Evolutionary conservation across 805 yeast species (phyloP).

Genomic region (Candida michaelii): DNA sequence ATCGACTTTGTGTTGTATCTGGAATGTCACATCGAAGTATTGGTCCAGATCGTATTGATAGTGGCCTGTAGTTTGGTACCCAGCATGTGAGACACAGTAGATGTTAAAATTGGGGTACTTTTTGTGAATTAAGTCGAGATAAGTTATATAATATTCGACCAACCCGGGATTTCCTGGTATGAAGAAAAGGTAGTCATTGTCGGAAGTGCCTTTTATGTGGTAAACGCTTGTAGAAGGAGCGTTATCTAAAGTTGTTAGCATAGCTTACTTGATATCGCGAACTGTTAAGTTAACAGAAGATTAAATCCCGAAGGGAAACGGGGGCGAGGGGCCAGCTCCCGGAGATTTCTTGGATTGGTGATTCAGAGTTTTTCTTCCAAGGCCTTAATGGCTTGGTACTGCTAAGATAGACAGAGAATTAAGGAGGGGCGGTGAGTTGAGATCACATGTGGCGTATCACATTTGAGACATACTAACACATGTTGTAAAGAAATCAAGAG

Average conservation of each 20-base stretch:
- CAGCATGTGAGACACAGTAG: constrained; percentile 65
- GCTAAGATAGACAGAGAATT: no score
- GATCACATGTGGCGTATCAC: no score
- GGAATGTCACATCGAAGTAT: constrained; percentile 48
- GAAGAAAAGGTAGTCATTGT: constrained; percentile 36
- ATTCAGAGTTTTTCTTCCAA: no score
- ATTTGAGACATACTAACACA: no score
- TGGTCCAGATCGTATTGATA: constrained; percentile 19
- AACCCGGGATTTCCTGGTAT: constrained; percentile 83
- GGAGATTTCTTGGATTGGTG: no score
- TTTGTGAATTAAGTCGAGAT: constrained; percentile 44
- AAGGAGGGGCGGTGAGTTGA: no score
- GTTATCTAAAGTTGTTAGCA: constrained; percentile 14
- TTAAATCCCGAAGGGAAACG: no score
- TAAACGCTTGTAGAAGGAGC: constrained; percentile 32
- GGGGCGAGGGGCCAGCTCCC: no score
- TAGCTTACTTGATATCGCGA: no score
- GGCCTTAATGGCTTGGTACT: no score
- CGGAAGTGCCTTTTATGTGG: constrained; percentile 16
- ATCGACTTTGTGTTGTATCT: constrained; percentile 56
- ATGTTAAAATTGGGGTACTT: constrained; percentile 49
- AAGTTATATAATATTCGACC: constrained; percentile 60
- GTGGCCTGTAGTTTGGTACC: constrained; percentile 40
- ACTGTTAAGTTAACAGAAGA: no score
- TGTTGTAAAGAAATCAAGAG: no score